Base-by-base conservation (phyloP, 192 early-diverging fungal species). In the Mortierella claussenii region DNA sequence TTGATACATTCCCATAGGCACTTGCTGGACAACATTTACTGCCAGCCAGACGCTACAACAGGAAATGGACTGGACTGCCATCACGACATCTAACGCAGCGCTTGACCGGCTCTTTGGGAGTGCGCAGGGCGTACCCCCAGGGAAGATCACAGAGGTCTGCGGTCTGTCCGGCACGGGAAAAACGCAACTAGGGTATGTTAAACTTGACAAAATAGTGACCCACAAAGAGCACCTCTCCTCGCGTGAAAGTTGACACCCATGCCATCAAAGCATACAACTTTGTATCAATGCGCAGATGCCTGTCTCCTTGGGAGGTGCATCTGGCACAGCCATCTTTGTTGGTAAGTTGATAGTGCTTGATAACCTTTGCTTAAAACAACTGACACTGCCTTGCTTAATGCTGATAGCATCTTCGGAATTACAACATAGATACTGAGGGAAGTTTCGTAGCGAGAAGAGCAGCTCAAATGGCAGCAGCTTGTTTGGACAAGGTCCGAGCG, bases 391-490 rank as follows among this genome's bases (percentile, higher is more conserved):
- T 43, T 27, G 18, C 23, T 11, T 2, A 12, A 28, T 27, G n/a
- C n/a, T n/a, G n/a, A n/a, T n/a, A n/a, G n/a, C n/a, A n/a, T n/a
- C n/a, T n/a, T n/a, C n/a, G n/a, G n/a, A n/a, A n/a, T n/a, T n/a
- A n/a, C n/a, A n/a, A n/a, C 17, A 34, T 49, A 78, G 74, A 80
- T 24, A 73, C 68, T 0, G 78, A 80, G 34, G 78, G 78, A 12
- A 73, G 78, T 18, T 71, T 80, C 31, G 40, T 80, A 15, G 78
- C 78, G 5, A 56, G 45, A 50, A 43, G 78, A 40, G 69, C 44
- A 0, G 46, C 42, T 3, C 78, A 73, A 20, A 48, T 80, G 7
- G 68, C 68, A 24, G 7, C 7, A 2, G 57, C 68, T 0, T 46
- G 49, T 15, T 31, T 36, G 5, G 28, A 44, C 1, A 53, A 27